Conservation (phyloP, 2,329 filamentous ascomycete genomes). For the Canariomyces notabilis region DNA sequence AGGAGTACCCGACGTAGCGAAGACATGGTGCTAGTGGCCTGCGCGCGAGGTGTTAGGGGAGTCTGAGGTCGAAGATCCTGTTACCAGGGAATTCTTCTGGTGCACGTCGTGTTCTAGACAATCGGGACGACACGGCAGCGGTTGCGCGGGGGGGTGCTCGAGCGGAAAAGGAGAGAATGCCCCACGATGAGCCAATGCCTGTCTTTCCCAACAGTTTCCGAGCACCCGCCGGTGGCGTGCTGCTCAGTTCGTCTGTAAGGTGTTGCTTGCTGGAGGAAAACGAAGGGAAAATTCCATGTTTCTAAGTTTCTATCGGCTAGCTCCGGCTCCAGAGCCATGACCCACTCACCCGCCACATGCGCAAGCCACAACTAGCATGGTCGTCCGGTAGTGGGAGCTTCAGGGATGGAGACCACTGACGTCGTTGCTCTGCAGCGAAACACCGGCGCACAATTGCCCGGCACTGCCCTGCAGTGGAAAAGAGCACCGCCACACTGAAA, state of each 20-base stretch:
- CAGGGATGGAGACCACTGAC: slow-evolving; percentile 18
- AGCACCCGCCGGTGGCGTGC: too few relatives aligned
- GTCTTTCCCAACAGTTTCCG: not conserved
- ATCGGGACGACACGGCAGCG: not conserved
- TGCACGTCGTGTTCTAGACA: not conserved
- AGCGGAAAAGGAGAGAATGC: slow-evolving; percentile 1
- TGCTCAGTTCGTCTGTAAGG: too few relatives aligned
- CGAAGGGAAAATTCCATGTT: too few relatives aligned
- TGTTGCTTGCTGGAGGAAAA: too few relatives aligned
- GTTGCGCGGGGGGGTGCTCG: not conserved
- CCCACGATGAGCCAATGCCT: slow-evolving; percentile 4
- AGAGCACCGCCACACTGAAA: slow-evolving; percentile 25
- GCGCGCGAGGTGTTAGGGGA: not conserved
- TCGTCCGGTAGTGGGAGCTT: too few relatives aligned
- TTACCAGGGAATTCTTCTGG: not conserved
- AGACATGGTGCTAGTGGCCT: not conserved
- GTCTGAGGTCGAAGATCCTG: not conserved
- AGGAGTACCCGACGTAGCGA: slow-evolving; percentile 60
- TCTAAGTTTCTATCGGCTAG: too few relatives aligned
- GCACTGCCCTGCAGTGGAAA: too few relatives aligned
- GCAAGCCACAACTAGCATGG: too few relatives aligned
- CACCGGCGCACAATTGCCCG: too few relatives aligned
- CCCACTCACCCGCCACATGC: too few relatives aligned
- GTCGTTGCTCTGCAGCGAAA: slow-evolving; percentile 19
- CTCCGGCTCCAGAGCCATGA: not conserved